Evolutionary conservation across 106 monocot genomes (phyloP), one percentile per base, ranked within the genome.

Genomic region (Dendrobium huoshanense): DNA sequence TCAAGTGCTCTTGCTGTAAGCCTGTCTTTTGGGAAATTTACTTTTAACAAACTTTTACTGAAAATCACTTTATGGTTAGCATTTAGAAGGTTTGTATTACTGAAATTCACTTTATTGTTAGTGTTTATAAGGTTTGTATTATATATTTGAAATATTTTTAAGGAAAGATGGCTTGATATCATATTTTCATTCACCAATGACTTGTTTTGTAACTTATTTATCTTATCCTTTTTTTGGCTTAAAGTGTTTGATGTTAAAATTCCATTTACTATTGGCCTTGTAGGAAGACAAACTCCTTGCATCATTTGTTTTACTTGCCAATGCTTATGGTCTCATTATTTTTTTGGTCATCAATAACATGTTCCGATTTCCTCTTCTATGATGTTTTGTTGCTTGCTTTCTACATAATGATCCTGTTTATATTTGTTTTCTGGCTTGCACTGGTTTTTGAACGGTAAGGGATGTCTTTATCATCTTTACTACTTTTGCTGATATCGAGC

Each of bases 1-100:
- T 89, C 91, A 79, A 81, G 83, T 86, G 88, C 92, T 75, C 92
- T 94, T 87, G 87, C 92, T 78, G 98, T 98, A 88, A 86, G 92
- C 87, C 8, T 45, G 13, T 55, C 5, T 49, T 55, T 67, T 43
- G 41, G 29, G 10, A 74, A n/a, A 5, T 42, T 74, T 45, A 10
- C n/a, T 77, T 77, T 22, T 37, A 11, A 19, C 0, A 37, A 41
- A 10, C 9, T 70, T 37, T 13, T 70, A 70, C 29, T 33, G 70
- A 70, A 70, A 33, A n/a, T 37, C 70, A 37, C 13, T 16, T 37
- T 22, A 70, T 65, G 64, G 22, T 65, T 65, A 37, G 29, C 11
- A 25, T 65, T 43, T 47, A 42, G 29, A 64, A 4, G 1, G 40
- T 51, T 47, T 42, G 74, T 2, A 20, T 73, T 73, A 73, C 29